These are phyloP conservation scores for Hyphopichia burtonii DNA, from an alignment of 1,139 yeast genomes.

Conservation along the genomic window DNA sequence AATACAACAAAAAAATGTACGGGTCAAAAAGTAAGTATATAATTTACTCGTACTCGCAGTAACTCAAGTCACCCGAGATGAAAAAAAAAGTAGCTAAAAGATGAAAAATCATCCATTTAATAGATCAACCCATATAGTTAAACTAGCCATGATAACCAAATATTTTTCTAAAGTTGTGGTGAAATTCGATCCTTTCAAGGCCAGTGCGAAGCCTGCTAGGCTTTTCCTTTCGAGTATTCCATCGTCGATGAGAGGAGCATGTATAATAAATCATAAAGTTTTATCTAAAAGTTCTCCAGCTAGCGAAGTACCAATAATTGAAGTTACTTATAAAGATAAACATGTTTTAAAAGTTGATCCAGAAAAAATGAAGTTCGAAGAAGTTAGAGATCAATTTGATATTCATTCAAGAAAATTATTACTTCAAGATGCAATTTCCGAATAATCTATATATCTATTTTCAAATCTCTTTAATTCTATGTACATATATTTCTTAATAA, in stretches of 20 bases:
- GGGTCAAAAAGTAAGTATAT: too few species aligned
- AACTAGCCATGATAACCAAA: conserved; percentile 67
- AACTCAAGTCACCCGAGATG: too few species aligned
- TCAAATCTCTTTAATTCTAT: not conserved
- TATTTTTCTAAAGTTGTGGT: conserved; percentile 77
- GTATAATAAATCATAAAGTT: conserved; percentile 54
- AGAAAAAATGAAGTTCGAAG: conserved; percentile 46
- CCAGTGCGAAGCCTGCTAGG: conserved; percentile 79
- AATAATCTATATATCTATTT: conserved; percentile 12
- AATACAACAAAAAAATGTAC: too few species aligned
- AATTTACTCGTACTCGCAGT: too few species aligned
- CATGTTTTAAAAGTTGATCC: conserved; percentile 71
- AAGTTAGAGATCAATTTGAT: conserved; percentile 57
- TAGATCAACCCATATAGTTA: not conserved
- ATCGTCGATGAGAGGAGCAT: conserved; percentile 54
- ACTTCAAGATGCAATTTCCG: conserved; percentile 59
- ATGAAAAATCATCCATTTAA: not conserved
- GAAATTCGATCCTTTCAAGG: conserved; percentile 73
- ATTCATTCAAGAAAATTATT: conserved; percentile 70
- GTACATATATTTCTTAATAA: conserved; percentile 1
- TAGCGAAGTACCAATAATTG: conserved; percentile 54
- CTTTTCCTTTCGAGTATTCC: conserved; percentile 80
- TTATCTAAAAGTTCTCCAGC: conserved; percentile 38
- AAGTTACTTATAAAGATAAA: conserved; percentile 83
- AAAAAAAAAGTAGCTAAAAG: not conserved